Base-by-base conservation (phyloP, 2,329 filamentous ascomycete species). In the Aspergillus pseudoterreus region DNA sequence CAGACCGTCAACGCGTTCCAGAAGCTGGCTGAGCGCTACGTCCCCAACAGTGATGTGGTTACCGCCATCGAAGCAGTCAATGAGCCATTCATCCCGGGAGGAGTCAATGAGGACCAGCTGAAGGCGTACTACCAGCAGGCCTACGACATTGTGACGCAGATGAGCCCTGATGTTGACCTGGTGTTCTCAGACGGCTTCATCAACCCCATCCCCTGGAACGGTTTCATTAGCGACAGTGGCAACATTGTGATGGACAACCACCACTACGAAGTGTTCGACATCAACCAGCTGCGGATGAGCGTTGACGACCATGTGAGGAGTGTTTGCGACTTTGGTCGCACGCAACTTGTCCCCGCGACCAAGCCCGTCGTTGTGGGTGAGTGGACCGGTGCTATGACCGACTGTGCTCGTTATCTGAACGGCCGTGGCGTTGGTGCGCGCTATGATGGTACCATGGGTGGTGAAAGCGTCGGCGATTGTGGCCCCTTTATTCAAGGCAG, bases 341-440 rank as follows among this genome's bases (percentile, higher is more conserved):
- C 68, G 6, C 82, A 82, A 55, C 62, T 76, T 52, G 65, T 69
- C 6, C 72, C 75, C 30, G 73, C 75, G 4, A 83, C 87, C 66
- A 87, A 87, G 66, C 85, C 81, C 77, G 79, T 81, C n/a, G 73
- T 87, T 49, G 79, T 86, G 4, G 85, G 85, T 39, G 85, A 88
- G 65, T 88, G 85, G 84, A 82, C 80, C 1, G 84, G 78, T 19
- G 85, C 84, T 12, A 79, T 86, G 76, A 87, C 85, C 2, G 77
- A 80, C 55, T 82, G 80, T 57, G 76, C 80, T 8, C 75, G 73
- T 45, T 77, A 73, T 51, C 63, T 76, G 44, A 82, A 82, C 55
- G 83, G 85, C 38, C 79, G 78, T 51, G 79, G 78, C 2, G 69
- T 81, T 41, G 84, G 83, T 11, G 77, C 83, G 8, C 77, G 85